A percentile compares a stretch with the other conserved stretches of the same genome.
phyloP scores from a whole-genome alignment of 2,329 filamentous ascomycete genomes.

The Phyllosticta citribraziliensis region DNA sequence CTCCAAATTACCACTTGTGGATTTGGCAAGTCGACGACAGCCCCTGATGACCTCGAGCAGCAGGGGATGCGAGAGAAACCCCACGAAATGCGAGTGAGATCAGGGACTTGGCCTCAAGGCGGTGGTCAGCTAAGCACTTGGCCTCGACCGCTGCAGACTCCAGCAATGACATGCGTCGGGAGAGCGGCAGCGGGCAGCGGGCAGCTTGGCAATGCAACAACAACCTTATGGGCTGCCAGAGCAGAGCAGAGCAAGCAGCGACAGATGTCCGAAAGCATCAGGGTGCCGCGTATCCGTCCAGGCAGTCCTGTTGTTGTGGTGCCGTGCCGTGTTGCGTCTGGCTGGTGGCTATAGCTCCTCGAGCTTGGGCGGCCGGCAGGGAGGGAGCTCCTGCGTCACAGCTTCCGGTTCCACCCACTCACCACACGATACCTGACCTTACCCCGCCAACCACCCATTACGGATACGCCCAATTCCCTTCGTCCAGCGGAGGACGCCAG shows the following conservation, averaged over 20 bases:
- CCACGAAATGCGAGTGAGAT: background rate
- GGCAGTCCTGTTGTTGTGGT: background rate
- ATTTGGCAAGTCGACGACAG: background rate
- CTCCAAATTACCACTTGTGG: background rate
- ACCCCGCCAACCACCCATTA: background rate
- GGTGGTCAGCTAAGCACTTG: background rate
- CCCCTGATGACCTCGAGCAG: background rate
- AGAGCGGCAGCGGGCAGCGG: background rate
- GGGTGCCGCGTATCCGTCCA: background rate
- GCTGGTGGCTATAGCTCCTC: background rate
- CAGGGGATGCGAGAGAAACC: background rate
- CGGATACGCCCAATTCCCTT: background rate
- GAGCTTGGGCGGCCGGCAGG: background rate
- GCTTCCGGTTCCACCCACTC: constrained; percentile 3
- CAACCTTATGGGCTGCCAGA: too few species aligned
- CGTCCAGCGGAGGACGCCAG: background rate
- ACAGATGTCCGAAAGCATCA: background rate
- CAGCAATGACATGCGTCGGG: background rate
- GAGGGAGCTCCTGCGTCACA: constrained; percentile 1
- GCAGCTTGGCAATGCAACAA: background rate
- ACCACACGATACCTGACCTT: background rate
- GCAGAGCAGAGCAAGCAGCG: background rate
- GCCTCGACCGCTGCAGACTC: background rate
- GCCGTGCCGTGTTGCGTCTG: background rate
- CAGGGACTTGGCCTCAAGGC: background rate